Base-by-base conservation (phyloP, 2,329 filamentous ascomycete species). In the Alternaria incomplexa region DNA sequence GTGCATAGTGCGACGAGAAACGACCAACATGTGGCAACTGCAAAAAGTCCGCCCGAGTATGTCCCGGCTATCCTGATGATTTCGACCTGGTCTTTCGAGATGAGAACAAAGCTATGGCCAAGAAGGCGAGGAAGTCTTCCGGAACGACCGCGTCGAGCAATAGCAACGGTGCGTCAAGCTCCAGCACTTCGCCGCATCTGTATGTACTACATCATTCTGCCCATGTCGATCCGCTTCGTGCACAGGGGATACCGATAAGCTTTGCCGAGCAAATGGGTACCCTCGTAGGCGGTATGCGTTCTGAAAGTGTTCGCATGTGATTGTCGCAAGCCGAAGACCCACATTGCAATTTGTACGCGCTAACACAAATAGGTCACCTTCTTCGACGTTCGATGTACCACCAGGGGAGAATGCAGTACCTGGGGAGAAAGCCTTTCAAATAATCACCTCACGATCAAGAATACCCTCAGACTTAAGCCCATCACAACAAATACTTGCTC, bases 21-120 rank as follows among this genome's bases (percentile, higher is more conserved):
- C 69, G 74, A 56, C 77, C 77, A 55, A 77, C 66, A 69, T 79
- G 77, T 70, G 72, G 73, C 30, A 76, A 77, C 58, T 79, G 77
- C 57, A 72, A 74, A 59, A 79, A 79, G 59, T 75, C 73, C 15
- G 68, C 69, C 7, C 69, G 74, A 12, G 62, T 63, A 4, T 79
- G 77, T 55, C 77, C 77, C 25, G 77, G 77, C 3, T 79, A 77
- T 61, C 75, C 88, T 75, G 88, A 91, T 73, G 89, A 91, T 67
- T 91, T 92, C 69, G 90, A 92, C 70, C 80, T 92, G 23, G 86
- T 92, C 58, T 91, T 92, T 70, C 88, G 90, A 59, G 90, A 92
- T 75, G 90, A 92, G 80, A 92, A 90, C 26, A 86, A 87, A 68
- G 88, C 89, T 1, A 90, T 89, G 32, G 88, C 89, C 72, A 84